Evolutionary conservation across 1,284 basidiomycete genomes (phyloP), one percentile per base, ranked within the genome.

Genomic region (Apiotrichum gracile): DNA sequence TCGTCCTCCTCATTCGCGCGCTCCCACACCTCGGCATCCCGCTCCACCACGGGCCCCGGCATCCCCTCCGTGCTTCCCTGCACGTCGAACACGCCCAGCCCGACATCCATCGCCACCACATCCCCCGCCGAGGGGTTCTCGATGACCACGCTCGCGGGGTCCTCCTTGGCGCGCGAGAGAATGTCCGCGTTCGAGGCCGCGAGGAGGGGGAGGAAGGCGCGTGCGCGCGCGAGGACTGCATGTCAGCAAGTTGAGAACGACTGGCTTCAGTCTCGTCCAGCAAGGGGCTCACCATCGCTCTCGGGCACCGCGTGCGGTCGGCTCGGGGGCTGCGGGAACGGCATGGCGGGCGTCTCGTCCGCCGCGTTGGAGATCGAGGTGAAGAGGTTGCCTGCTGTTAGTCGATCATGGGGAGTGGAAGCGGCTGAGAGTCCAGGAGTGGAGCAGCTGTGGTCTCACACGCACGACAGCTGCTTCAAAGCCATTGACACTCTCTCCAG

Each of bases 71-170:
- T 35, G 5, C 41, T n/a, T 2, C 60, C 63, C 16, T 55, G 46
- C 2, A 67, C 67, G 34, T 72, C 68, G 40, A 67, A 72, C 12
- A 73, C 69, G 14, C 71, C 71, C 24, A 73, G 46, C 17, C 66
- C 67, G 7, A 73, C 60, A 48, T 73, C 69, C 57, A 57, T 54
- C 21, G 52, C 52, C 25, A 61, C 51, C 25, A 27, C 33, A 3
- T 50, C 29, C 7, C 38, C 31, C 12, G 12, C 47, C 6, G 16
- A 7, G 17, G 26, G 51, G 39, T 2, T 58, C 58, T 31, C 62
- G 4, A 72, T 65, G 47, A 63, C 54, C 13, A 70, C 69, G 17
- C 55, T 54, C 8, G 56, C 51, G 4, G 65, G 67, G 45, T 67
- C 59, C 38, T 51, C 40, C 7, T 38, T 50, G 5, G 60, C 59